Base-by-base conservation (phyloP, 2,329 filamentous ascomycete genomes). In the Thelonectria discophora region DNA sequence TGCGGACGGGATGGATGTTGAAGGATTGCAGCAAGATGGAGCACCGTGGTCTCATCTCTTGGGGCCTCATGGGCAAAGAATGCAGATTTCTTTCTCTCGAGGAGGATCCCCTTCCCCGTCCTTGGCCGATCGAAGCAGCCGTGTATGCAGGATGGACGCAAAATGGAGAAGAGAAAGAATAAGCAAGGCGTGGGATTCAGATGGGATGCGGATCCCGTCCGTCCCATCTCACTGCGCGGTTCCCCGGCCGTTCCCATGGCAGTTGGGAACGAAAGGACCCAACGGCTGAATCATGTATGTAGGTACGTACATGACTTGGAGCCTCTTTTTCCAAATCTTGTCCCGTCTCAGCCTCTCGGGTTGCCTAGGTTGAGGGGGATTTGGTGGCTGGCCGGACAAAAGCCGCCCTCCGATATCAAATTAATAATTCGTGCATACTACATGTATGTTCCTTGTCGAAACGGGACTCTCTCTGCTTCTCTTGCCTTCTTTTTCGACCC, bases 221-320 rank as follows among this genome's bases (percentile, higher is more conserved):
- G 34, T 57, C 56, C 62, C 62, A 57, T 68, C 56, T 54, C 49
- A 63, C 27, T 30, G 21, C 42, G 47, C 62, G 24, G 57, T 65
- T 65, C 63, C 63, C 63, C 60, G 60, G 58, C 30, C 53, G 63
- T 63, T 56, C 65, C 57, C 58, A 59, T 53, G 49, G 42, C 51
- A 49, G 42, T 63, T 27, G 52, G 49, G 34, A 37, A 59, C 47
- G 17, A 58, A 21, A 24, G 56, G 48, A 37, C 48, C 49, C 51
- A 62, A 55, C 17, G 6, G 27, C 27, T 5, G 27, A 30, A 30
- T 30, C 27, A 30, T 30, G 27, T 30, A 13, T 2, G 15, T 30
- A 13, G 2, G 15, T 11, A 15, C 15, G 34, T 37, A 37, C 34
- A 37, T 37, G 15, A 37, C 6, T 37, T 37, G 15, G 34, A 37